phyloP scores from a whole-genome alignment of 257 asterid species.

The Craterostigma plantagineum region DNA sequence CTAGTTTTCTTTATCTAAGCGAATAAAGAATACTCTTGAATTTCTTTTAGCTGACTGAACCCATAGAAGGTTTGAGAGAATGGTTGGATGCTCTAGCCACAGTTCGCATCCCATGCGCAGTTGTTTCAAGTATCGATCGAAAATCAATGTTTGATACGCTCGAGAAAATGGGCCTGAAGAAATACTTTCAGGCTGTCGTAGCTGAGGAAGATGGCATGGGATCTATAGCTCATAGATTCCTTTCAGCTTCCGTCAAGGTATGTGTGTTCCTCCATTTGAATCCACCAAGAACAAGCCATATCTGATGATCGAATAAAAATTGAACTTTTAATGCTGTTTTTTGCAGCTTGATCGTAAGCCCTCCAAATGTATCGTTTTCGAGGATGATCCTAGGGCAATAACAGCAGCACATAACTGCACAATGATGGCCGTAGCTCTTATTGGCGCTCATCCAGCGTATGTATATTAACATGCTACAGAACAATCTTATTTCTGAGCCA shows the following conservation, averaged over 20 bases:
- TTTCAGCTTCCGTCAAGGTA: slow-evolving; percentile 94
- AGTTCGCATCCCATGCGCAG: slow-evolving; percentile 90
- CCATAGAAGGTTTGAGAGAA: slow-evolving; percentile 70
- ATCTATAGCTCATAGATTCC: slow-evolving; percentile 89
- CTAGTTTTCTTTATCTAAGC: slow-evolving; percentile 1
- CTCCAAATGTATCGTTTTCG: slow-evolving; percentile 86
- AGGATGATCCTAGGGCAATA: slow-evolving; percentile 86
- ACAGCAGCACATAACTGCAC: slow-evolving; percentile 98
- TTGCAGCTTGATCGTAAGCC: slow-evolving; percentile 85
- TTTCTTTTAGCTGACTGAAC: slow-evolving; percentile 55
- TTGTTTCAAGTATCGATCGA: slow-evolving; percentile 84
- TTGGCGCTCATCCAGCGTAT: slow-evolving; percentile 96
- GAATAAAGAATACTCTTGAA: slow-evolving; percentile 1
- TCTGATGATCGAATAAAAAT: neutral
- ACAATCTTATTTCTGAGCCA: slow-evolving; percentile 2
- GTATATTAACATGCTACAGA: slow-evolving; percentile 10
- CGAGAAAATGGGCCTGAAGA: slow-evolving; percentile 67
- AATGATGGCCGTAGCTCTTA: slow-evolving; percentile 90
- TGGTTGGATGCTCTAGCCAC: slow-evolving; percentile 90
- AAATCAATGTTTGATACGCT: slow-evolving; percentile 56
- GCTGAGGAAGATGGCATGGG: slow-evolving; percentile 95
- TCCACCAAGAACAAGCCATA: too few relatives aligned
- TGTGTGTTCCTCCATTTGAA: neutral
- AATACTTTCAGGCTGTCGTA: slow-evolving; percentile 79
- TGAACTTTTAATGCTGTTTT: neutral